Base-by-base conservation (phyloP, 2,329 filamentous ascomycete species). In the Fusarium dlaminii region DNA sequence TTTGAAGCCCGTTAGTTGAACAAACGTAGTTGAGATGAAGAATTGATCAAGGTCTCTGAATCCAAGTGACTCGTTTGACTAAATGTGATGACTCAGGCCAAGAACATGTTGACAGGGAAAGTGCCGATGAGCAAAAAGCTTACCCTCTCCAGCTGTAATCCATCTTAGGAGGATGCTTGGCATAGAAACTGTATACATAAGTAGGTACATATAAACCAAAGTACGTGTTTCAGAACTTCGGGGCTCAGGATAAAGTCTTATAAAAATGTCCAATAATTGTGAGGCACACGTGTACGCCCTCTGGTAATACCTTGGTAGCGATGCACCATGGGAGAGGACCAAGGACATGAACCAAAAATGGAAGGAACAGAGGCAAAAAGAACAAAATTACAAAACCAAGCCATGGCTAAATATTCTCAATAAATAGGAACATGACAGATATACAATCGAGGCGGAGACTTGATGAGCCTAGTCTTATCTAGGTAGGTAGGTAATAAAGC, bases 101-200 rank as follows among this genome's bases (percentile, higher is more conserved):
- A 59, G 45, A 49, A n/a, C 10, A 32, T 45, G 14, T 6, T 20
- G 37, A 30, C 54, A 72, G 40, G 71, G 58, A 74, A 74, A 36
- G 29, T 7, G 43, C 29, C 6, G 36, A 27, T 48, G 55, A 6
- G 10, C 3, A 36, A 42, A 74, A 73, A 58, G 71, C 71, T 73
- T 73, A 55, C 62, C 60, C 24, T 52, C 17, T n/a, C n/a, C n/a
- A n/a, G n/a, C n/a, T 49, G 36, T 29, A n/a, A 48, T 59, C 39
- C 40, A 51, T 42, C 34, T 54, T 32, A 54, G 36, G 20, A 18
- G 42, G 40, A 12, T 14, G 27, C 63, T 72, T 72, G 58, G 63
- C 58, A 34, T 17, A 51, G 14, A 40, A 58, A 36, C 24, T 42
- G 24, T 27, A 15, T 36, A 36, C n/a, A n/a, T n/a, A 13, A 10